Base-by-base conservation (phyloP, 2,329 filamentous ascomycete species). In the Neofusicoccum cordaticola region DNA sequence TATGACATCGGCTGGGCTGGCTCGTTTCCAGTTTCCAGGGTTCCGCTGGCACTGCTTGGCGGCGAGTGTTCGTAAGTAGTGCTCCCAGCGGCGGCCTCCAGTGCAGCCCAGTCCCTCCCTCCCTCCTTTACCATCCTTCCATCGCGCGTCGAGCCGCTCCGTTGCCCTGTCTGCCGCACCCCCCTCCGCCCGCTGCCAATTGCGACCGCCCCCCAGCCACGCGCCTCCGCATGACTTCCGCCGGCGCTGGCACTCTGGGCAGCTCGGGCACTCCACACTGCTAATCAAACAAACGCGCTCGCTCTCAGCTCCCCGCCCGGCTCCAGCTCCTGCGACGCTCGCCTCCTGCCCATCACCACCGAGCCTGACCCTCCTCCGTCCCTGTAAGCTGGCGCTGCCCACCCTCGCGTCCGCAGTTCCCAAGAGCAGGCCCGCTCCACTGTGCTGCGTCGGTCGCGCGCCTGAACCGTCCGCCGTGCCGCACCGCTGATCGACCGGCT, bases 211-310 rank as follows among this genome's bases (percentile, higher is more conserved):
- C 52, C 22, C 39, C 56, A 60, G 56, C 56, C 56, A 60, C 56
- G 41, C 56, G 56, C 56, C 47, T 45, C 56, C 56, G 56, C 56
- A 60, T 60, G 56, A 60, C 56, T 60, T 60, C 56, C 56, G 22
- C 44, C 15, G 56, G 42, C 56, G 31, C 56, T 37, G 27, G 27
- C 27, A 31, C 27, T 5, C 27, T 31, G 56, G 42, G 56, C 56
- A 60, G 56, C 42, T 60, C 56, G 56, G 56, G 56, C 56, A 60
- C 56, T 60, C 56, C 56, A 60, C 52, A 53, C 50, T 53, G 17
- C 34, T 27, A 53, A n/a, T 60, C 56, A 39, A 58, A 31, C 56
- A 60, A 60, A 60, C 56, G 47, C 47, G 35, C 56, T 22, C 56
- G 39, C 42, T 13, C 56, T 58, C 42, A 37, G 42, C 56, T 60